Percentiles rank a stretch among this genome's conserved stretches.
These are phyloP conservation scores for Metschnikowia proteae DNA, from an alignment of 805 yeast species.

Conservation along the genomic window DNA sequence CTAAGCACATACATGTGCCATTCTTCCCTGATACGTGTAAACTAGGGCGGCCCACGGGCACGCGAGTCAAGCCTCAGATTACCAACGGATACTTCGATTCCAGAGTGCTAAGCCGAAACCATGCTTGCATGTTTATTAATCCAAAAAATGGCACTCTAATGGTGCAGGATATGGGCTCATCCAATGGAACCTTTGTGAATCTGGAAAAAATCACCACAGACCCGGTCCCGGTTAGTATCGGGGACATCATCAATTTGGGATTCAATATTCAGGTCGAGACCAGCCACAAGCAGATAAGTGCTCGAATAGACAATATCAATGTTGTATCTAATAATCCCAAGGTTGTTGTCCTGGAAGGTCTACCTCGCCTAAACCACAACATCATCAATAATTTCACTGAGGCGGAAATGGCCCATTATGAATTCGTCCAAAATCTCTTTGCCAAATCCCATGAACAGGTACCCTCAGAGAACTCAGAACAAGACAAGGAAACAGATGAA, in stretches of 20 bases:
- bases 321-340: constrained; percentile 40
- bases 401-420: constrained; percentile 32
- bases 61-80: constrained; percentile 53
- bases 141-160: constrained; percentile 58
- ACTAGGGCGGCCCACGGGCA: constrained; percentile 84
- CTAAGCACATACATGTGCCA: constrained; percentile 77
- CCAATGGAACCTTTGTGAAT: constrained; percentile 93
- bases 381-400: constrained; percentile 20
- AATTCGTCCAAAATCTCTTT: constrained; percentile 33
- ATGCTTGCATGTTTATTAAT: constrained; percentile 85
- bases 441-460: constrained; percentile 11
- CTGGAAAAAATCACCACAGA: constrained; percentile 63
- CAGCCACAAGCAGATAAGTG: constrained; percentile 82
- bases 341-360: constrained; percentile 12
- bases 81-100: constrained; percentile 94
- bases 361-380: constrained; percentile 14
- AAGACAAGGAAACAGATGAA: constrained; percentile 2
- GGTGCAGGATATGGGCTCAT: constrained; percentile 81
- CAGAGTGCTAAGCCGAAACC: constrained; percentile 86
- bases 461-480: constrained; percentile 1
- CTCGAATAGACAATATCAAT: constrained; percentile 71
- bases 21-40: constrained; percentile 76
- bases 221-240: constrained; percentile 61
- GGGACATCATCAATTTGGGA: constrained; percentile 89
- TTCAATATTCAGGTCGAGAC: constrained; percentile 72